phyloP scores from a whole-genome alignment of 176 grass and related monocot genomes.

The Echinochloa phyllopogon region DNA sequence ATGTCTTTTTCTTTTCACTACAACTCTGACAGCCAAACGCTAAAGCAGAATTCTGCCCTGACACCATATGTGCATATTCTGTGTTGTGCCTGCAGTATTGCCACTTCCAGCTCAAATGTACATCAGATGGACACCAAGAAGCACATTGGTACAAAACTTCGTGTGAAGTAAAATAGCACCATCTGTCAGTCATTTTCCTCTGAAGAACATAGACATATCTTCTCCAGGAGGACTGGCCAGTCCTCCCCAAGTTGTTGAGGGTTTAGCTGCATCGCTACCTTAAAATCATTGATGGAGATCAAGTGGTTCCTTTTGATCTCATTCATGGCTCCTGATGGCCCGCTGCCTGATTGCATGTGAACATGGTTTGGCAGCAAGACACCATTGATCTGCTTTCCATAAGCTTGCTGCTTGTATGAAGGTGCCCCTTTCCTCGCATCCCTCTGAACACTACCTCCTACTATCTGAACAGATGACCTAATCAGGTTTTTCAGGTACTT shows the following conservation, averaged over 20 bases:
- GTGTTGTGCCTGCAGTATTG: conserved; percentile 42
- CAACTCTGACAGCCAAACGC: conserved; percentile 20
- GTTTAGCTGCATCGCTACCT: conserved; percentile 93
- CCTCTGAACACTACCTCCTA: conserved; percentile 53
- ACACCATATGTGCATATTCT: conserved; percentile 53
- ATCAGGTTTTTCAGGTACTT: conserved; percentile 78
- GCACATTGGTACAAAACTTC: conserved; percentile 57
- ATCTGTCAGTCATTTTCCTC: conserved; percentile 79
- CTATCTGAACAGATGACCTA: conserved; percentile 74
- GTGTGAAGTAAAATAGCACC: conserved; percentile 35
- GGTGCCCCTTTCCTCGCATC: conserved; percentile 46
- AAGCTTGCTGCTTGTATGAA: conserved; percentile 47
- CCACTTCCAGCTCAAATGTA: conserved; percentile 57
- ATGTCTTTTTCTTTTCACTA: conserved; percentile 41
- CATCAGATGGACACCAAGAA: conserved; percentile 60
- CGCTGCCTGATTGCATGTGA: conserved; percentile 52
- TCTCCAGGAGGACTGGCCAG: conserved; percentile 88
- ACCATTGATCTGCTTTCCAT: conserved; percentile 68
- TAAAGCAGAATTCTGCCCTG: conserved; percentile 47
- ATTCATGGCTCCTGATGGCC: conserved; percentile 42
- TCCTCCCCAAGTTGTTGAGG: conserved; percentile 82
- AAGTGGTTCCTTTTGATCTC: conserved; percentile 50
- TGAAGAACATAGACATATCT: conserved; percentile 67
- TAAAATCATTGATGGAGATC: conserved; percentile 79
- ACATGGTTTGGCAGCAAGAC: conserved; percentile 58